These are phyloP conservation scores for Candida oleophila DNA, from an alignment of 805 yeast species.

Conservation along the genomic window DNA sequence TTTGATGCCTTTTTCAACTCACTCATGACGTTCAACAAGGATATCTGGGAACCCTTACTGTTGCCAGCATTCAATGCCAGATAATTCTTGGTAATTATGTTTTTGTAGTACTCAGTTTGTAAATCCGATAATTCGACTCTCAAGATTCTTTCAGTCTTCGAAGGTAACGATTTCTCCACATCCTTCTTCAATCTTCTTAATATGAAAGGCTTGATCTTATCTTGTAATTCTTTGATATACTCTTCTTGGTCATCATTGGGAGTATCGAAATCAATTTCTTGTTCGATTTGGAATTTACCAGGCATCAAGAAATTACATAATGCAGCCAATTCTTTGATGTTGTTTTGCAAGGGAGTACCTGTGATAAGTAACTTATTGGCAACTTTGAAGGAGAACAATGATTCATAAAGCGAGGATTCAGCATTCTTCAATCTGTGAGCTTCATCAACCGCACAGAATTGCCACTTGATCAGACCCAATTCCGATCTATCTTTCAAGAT, in stretches of 20 bases:
- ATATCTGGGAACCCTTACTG: conserved; percentile 71
- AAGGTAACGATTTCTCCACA: conserved; percentile 94
- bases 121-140: conserved; percentile 93
- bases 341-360: conserved; percentile 97
- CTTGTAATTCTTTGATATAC: conserved; percentile 83
- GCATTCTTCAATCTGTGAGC: conserved; percentile 96
- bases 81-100: conserved; percentile 89
- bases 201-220: conserved; percentile 85
- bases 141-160: conserved; percentile 91
- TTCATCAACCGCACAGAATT: conserved; percentile 95
- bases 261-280: conserved; percentile 91
- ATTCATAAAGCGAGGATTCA: conserved; percentile 89
- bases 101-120: conserved; percentile 93
- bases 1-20: conserved; percentile 96
- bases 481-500: conserved; percentile 84
- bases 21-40: conserved; percentile 87
- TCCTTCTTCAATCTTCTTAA: conserved; percentile 93
- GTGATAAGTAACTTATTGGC: conserved; percentile 86
- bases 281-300: conserved; percentile 84
- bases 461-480: conserved; percentile 87
- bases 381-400: conserved; percentile 77
- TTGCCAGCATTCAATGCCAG: conserved; percentile 86
- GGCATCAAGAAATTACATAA: conserved; percentile 95
- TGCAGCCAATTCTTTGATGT: conserved; percentile 93
- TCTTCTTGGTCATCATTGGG: conserved; percentile 85